These are phyloP conservation scores for Fusarium falciforme DNA, from an alignment of 2,329 filamentous ascomycete genomes.

Conservation along the genomic window DNA sequence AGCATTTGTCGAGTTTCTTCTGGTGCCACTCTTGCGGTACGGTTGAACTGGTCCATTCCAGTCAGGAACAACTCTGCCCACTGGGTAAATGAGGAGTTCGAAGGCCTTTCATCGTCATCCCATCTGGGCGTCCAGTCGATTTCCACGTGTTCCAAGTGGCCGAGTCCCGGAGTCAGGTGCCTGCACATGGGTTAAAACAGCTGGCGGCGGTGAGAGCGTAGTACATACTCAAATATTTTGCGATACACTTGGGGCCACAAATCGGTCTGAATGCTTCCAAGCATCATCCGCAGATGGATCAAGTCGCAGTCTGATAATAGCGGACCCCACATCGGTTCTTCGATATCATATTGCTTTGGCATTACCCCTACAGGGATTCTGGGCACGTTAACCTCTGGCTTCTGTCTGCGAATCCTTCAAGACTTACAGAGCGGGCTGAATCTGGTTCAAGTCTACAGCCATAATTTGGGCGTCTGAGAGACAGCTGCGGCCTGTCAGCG, in stretches of 20 bases:
- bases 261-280: constrained; percentile 76
- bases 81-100: constrained; percentile 67
- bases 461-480: constrained; percentile 47
- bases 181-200: constrained; percentile 53
- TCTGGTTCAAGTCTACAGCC: constrained; percentile 54
- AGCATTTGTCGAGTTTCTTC: constrained; percentile 68
- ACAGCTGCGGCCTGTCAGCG: constrained; percentile 29
- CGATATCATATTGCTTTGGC: constrained; percentile 76
- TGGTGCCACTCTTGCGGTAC: constrained; percentile 71
- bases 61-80: constrained; percentile 78
- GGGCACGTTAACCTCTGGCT: constrained; percentile 25
- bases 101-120: constrained; percentile 72
- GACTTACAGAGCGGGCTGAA: constrained; percentile 54
- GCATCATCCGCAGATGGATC: constrained; percentile 83
- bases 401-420: neutral
- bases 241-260: constrained; percentile 80
- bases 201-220: neutral
- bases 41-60: constrained; percentile 73
- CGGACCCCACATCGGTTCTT: constrained; percentile 72
- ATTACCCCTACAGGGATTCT: constrained; percentile 75
- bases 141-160: constrained; percentile 88
- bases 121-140: constrained; percentile 84
- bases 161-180: constrained; percentile 80
- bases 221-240: constrained; percentile 72
- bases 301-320: constrained; percentile 74